Base-by-base conservation (phyloP, 75 land plant species). In the Sequoiadendron giganteum region DNA sequence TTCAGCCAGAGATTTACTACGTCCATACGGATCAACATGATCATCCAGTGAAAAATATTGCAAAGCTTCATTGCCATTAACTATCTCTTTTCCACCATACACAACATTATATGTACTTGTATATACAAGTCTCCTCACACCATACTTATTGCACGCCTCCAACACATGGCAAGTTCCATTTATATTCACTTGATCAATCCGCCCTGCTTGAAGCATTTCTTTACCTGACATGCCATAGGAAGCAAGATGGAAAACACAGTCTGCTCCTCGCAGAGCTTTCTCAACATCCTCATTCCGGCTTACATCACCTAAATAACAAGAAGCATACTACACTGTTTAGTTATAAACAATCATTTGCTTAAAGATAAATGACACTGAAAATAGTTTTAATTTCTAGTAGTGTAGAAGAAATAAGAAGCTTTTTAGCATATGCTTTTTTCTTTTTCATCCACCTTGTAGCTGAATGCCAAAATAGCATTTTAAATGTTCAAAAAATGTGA, bases 191-290 rank as follows among this genome's bases (percentile, higher is more conserved):
- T 93, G 92, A 87, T 97, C 99, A 75, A 93, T 93, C 15, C 89
- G 93, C 5, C 96, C 88, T 36, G 93, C 90, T 86, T 95, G 98
- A 36, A 97, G 95, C 98, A 96, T 96, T 89, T 96, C 95, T 90
- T 97, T 97, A 38, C 99, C 99, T 16, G 96, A 95, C 95, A 94
- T 93, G 38, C 99, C 99, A 89, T 86, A 94, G 2, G 98, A 94
- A 54, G 99, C 99, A 56, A 96, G 91, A 65, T 97, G 99, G 92
- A 97, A 97, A 52, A 97, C 99, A 90, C 99, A 97, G 87, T 97
- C 90, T 0, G 90, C 96, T 32, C 96, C 98, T 14, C 88, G 90
- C 42, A 96, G 56, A 34, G 95, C 96, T 84, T 90, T 93, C 75
- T 93, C 93, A 28, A 95, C 95, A 89, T 95, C 97, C 48, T 92